Base-by-base conservation (phyloP, 805 yeast genomes). In the Nematodospora valgi region DNA sequence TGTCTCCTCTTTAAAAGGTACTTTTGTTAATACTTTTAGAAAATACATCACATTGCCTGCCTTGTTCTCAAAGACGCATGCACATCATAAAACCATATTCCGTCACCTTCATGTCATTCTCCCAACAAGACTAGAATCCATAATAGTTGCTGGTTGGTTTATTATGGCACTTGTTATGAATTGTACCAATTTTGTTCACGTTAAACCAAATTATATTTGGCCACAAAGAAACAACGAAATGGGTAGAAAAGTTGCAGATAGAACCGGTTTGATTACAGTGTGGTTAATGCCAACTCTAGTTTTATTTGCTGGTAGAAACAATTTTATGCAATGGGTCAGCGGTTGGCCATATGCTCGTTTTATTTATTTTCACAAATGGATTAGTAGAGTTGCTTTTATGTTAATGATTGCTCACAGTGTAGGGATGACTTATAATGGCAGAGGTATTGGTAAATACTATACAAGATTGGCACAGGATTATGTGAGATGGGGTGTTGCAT, bases 281-380 rank as follows among this genome's bases (percentile, higher is more conserved):
- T 74, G 73, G 35, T 37, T 78, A 23, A 64, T 80, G 38, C 91
- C 93, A 0, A 52, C 72, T 5, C 52, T 78, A 12, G 72, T 76
- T 40, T 58, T 82, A 37, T 80, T 84, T 55, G 86, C 86, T 4
- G 82, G 82, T 20, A 65, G 93, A 48, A 86, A 85, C 54, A 85
- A 82, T 49, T 76, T 86, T 14, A 63, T 85, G 49, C 71, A 74
- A 42, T 62, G 60, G 51, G 35, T 80, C 4, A 72, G 88, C 1
- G 86, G 89, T 2, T 69, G 84, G 65, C 56, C 78, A 0, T 80
- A 74, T 45, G 59, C 78, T 10, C 69, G 82, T 1, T 83, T 85
- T 59, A 66, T 76, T 47, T 59, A 66, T 19, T 74, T 73, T 49
- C 95, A 86, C 58, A 79, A 70, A 53, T 79, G 86, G 83, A 56